Percentiles rank a stretch among this genome's conserved stretches.
phyloP scores from a whole-genome alignment of 2,329 filamentous ascomycete genomes.

The Gyromitra esculenta region DNA sequence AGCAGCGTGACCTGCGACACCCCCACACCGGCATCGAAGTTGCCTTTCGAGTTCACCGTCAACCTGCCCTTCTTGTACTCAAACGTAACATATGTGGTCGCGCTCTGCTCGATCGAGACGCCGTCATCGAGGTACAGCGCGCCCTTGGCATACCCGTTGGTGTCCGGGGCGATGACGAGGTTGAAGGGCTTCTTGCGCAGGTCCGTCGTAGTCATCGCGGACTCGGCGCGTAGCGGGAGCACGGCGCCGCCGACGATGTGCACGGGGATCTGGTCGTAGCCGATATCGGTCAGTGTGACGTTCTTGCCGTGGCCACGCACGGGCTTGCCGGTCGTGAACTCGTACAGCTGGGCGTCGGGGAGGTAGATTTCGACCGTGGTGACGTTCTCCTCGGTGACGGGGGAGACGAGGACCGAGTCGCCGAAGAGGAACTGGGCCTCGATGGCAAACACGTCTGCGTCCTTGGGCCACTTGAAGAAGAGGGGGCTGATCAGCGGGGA shows the following conservation, averaged over 20 bases:
- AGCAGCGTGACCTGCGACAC: constrained; percentile 67
- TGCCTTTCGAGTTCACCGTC: constrained; percentile 66
- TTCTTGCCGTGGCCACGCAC: constrained; percentile 60
- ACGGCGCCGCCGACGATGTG: constrained; percentile 70
- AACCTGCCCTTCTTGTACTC: constrained; percentile 67
- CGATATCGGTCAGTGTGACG: constrained; percentile 61
- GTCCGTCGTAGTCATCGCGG: constrained; percentile 71
- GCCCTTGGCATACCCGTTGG: constrained; percentile 71
- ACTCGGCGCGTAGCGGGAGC: constrained; percentile 68
- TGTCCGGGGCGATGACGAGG: constrained; percentile 73
- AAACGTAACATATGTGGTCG: constrained; percentile 70
- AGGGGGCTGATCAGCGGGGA: constrained; percentile 74
- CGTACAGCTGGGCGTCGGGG: constrained; percentile 65
- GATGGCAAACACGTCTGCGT: constrained; percentile 63
- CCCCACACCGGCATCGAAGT: constrained; percentile 63
- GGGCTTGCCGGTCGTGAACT: constrained; percentile 63
- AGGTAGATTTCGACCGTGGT: constrained; percentile 65
- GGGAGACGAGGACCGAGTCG: constrained; percentile 64
- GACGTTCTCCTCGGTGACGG: constrained; percentile 63
- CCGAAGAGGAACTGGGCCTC: constrained; percentile 68
- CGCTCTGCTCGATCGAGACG: constrained; percentile 70
- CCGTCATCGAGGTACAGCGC: constrained; percentile 82
- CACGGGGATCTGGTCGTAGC: constrained; percentile 69
- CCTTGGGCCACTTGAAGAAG: constrained; percentile 74
- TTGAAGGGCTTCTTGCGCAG: constrained; percentile 73